These are phyloP conservation scores for Obelidium mucronatum DNA, from an alignment of 192 early-diverging fungal species.

Conservation along the genomic window DNA sequence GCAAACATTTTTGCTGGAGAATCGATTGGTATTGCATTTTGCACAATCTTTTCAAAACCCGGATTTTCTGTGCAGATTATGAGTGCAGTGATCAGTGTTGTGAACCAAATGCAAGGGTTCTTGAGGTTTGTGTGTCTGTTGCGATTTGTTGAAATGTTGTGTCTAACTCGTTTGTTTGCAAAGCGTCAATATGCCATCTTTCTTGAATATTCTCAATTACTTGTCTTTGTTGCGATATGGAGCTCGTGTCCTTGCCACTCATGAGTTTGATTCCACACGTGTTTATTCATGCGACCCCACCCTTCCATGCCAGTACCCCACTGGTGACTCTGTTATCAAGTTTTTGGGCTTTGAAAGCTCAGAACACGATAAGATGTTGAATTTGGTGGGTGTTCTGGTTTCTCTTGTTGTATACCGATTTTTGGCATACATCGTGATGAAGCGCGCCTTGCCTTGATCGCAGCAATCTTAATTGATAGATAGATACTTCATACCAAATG, in stretches of 20 bases:
- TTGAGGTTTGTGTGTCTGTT: slow-evolving; percentile 25
- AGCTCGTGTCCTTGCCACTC: slow-evolving; percentile 37
- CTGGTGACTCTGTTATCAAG: slow-evolving; percentile 41
- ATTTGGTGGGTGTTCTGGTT: slow-evolving; percentile 1
- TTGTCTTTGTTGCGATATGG: slow-evolving; percentile 45
- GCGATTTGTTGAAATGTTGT: neutral
- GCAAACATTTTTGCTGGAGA: slow-evolving; percentile 47
- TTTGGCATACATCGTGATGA: slow-evolving; percentile 25
- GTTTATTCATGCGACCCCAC: slow-evolving; percentile 8
- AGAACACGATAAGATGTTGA: slow-evolving; percentile 20
- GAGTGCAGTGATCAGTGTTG: slow-evolving; percentile 44
- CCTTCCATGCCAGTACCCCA: slow-evolving; percentile 40
- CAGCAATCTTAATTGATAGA: too few species aligned
- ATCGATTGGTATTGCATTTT: slow-evolving; percentile 56
- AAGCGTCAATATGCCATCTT: slow-evolving; percentile 40
- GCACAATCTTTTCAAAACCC: slow-evolving; percentile 48
- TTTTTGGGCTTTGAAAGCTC: slow-evolving; percentile 40
- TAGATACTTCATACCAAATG: too few species aligned
- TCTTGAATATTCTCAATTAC: slow-evolving; percentile 51
- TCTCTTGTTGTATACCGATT: slow-evolving; percentile 16
- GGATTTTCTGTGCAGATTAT: slow-evolving; percentile 54
- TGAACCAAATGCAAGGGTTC: slow-evolving; percentile 37
- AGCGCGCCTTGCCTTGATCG: slow-evolving; percentile 20
- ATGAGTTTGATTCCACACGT: slow-evolving; percentile 30
- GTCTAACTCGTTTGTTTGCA: slow-evolving; percentile 38